Base-by-base conservation (phyloP, 345 rosid species). In the Clarkia xantiana region DNA sequence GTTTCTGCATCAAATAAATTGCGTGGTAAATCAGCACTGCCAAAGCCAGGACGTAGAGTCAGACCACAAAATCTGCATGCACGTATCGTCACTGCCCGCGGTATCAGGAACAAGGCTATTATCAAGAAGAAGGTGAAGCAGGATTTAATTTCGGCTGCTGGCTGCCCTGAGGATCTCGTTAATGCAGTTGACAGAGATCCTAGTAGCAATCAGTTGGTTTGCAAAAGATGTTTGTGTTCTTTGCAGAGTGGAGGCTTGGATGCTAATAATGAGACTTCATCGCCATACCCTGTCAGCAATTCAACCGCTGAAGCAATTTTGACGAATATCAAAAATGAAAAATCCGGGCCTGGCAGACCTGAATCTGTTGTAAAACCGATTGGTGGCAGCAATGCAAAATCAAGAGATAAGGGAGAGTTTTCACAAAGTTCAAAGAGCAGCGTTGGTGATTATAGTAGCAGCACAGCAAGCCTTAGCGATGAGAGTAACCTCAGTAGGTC, bases 371-470 rank as follows among this genome's bases (percentile, higher is more conserved):
- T 50, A 45, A 79, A 65, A 67, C 9, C 0, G 36, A 29, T 29
- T 29, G 36, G 36, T 29, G 36, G 36, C 36, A 72, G 51, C 61
- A 72, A 56, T 56, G 59, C 73, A 43, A 71, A 56, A 70, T 69
- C 75, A 48, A 74, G 66, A 57, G 82, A 77, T 52, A 88, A 78
- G 60, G 87, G 77, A 44, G 89, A 75, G 44, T 80, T 82, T 71
- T 85, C 97, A 15, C 80, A 80, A 53, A 89, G 94, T 65, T 89
- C 97, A 39, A 84, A 81, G 69, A 72, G 94, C 61, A 89, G 97
- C 77, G 55, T 76, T 11, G 89, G 86, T 12, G 83, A 78, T 5
- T 69, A 72, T 55, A 85, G 97, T 61, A 89, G 83, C 47, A 78
- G 90, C 60, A 82, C 64, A 15, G 47, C 95, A 38, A 85, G 87